Conservation (phyloP, 306 rosid genomes). For the Prunus fruticosa region DNA sequence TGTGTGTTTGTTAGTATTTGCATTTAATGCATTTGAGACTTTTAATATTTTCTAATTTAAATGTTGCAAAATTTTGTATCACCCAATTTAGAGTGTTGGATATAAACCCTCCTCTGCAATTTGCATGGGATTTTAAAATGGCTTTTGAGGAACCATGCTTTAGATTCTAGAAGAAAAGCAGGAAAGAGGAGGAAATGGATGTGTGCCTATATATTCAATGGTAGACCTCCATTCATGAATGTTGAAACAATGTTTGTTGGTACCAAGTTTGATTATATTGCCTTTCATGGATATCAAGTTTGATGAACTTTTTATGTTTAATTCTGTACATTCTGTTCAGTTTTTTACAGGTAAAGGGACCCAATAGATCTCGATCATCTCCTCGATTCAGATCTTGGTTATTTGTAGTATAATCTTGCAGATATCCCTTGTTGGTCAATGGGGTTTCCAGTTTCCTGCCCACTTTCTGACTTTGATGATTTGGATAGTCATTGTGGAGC, state of each 20-base stretch:
- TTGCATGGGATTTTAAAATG: not conserved
- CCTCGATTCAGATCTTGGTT: conserved; percentile 22
- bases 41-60: not conserved
- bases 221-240: not conserved
- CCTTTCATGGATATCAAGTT: not conserved
- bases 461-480: conserved; percentile 34
- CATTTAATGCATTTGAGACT: not conserved
- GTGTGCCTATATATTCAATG: not conserved
- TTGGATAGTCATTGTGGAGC: conserved; percentile 37
- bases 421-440: conserved; percentile 17
- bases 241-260: not conserved
- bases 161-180: not conserved
- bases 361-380: not conserved
- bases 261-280: not conserved
- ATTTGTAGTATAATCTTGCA: not conserved
- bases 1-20: not conserved
- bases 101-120: not conserved
- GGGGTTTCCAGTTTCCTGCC: conserved; percentile 31
- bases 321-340: conserved; percentile 2
- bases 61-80: not conserved
- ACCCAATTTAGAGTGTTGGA: not conserved
- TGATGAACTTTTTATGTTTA: not conserved
- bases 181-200: not conserved
- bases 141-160: conserved; percentile 1
- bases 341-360: conserved; percentile 25